These are phyloP conservation scores for Plasmodium adleri DNA, from an alignment of 169 alveolate genomes.

Conservation along the genomic window DNA sequence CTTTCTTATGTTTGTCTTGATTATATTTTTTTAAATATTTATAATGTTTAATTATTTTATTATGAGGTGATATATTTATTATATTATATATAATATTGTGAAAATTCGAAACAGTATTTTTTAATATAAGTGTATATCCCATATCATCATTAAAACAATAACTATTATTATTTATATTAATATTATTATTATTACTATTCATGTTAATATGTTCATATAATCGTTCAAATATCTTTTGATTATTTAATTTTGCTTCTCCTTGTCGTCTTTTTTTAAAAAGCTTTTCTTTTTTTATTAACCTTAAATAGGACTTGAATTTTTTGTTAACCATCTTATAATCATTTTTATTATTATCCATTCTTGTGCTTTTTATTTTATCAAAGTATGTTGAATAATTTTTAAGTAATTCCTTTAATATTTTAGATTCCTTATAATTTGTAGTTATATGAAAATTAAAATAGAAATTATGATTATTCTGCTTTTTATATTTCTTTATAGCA, in stretches of 20 bases:
- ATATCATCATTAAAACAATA: neutral
- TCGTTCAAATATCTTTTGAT: too few relatives aligned
- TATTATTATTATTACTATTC: neutral
- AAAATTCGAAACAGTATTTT: slow-evolving; percentile 63
- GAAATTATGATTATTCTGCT: slow-evolving; percentile 5
- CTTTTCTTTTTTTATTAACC: slow-evolving; percentile 7
- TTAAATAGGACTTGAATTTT: slow-evolving; percentile 33
- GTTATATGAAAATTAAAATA: slow-evolving; percentile 67
- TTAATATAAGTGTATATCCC: slow-evolving; percentile 69
- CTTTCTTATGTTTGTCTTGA: neutral
- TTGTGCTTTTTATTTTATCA: neutral
- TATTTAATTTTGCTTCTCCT: neutral
- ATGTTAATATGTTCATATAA: too few relatives aligned
- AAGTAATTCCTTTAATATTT: slow-evolving; percentile 52
- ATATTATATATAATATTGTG: slow-evolving; percentile 74
- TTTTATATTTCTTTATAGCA: slow-evolving; percentile 19
- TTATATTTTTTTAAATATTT: slow-evolving; percentile 48
- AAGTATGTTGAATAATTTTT: slow-evolving; percentile 41
- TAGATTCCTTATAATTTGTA: slow-evolving; percentile 52
- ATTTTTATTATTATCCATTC: neutral
- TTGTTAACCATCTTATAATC: neutral
- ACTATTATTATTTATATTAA: neutral
- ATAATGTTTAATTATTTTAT: slow-evolving; percentile 50
- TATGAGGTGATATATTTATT: slow-evolving; percentile 27
- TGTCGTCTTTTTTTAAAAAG: neutral